Base-by-base conservation (phyloP, 208 protist genomes). In the Acanthamoeba healyi region DNA sequence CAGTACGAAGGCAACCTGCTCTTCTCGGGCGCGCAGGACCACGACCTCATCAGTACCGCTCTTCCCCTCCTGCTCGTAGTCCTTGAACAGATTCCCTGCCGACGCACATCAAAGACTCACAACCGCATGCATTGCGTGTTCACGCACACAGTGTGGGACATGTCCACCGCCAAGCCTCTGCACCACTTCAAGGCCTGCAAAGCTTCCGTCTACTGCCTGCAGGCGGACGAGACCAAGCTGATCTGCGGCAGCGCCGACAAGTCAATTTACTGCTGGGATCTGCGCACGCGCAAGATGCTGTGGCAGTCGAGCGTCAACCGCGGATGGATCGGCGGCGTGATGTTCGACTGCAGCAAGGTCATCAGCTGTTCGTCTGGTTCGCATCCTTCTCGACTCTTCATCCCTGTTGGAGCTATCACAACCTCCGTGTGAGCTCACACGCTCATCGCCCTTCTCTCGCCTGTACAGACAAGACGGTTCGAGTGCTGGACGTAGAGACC, bases 101-200 rank as follows among this genome's bases (percentile, higher is more conserved):
- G n/a, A n/a, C n/a, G n/a, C n/a, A n/a, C n/a, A n/a, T n/a, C n/a
- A n/a, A n/a, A n/a, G n/a, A n/a, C n/a, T 61, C 54, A 61, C 12
- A 61, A 26, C 54, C 15, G 54, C 54, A 26, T 22, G 22, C 54
- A 22, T 61, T 61, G 15, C 54, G 10, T 79, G 22, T 79, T 40
- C n/a, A n/a, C n/a, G n/a, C 34, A 12, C 15, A n/a, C 79, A 88
- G 79, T 88, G 79, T 88, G 79, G 79, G 79, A 88, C 32, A 88
- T 88, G 79, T 65, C 49, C 32, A 88, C 79, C 4, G 38, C 49
- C 38, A 58, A 88, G 51, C 42, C 42, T 5, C 49, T 88, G 0
- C 42, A 63, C 38, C 42, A 63, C 79, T 88, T 88, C 51, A 63
- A 51, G 38, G 79, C 32, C 44, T 88, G 79, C 49, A 88, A 54